A percentile compares a stretch with the other conserved stretches of the same genome.
These are phyloP conservation scores for Zelonia costaricensis DNA, from an alignment of 208 protist species.

Conservation along the genomic window DNA sequence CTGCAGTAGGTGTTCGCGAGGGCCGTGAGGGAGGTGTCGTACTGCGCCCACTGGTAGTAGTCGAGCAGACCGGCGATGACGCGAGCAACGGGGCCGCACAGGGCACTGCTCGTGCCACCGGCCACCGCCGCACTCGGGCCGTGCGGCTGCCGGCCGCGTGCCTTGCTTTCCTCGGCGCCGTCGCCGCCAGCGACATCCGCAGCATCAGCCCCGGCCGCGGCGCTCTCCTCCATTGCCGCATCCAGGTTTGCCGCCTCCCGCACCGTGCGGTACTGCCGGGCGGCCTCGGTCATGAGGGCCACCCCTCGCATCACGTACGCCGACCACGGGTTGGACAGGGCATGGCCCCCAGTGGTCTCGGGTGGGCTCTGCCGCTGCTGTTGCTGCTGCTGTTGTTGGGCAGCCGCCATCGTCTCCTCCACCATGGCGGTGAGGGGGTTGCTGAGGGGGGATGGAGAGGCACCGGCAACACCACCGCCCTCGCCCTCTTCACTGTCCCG, in stretches of 20 bases:
- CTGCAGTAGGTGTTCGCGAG: constrained; percentile 64
- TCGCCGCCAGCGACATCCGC: background rate
- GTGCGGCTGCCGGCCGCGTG: background rate
- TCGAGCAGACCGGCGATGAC: constrained; percentile 73
- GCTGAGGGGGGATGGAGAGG: background rate
- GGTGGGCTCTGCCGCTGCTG: too few relatives aligned
- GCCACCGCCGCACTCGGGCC: constrained; percentile 23
- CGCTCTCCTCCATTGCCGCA: constrained; percentile 32
- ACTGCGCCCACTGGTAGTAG: constrained; percentile 90
- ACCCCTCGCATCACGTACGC: constrained; percentile 47
- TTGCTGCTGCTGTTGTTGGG: background rate
- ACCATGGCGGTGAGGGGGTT: constrained; percentile 6
- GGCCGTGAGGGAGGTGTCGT: constrained; percentile 59
- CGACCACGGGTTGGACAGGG: background rate
- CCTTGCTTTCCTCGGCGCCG: constrained; percentile 6
- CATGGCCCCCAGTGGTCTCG: background rate
- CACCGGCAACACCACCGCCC: background rate
- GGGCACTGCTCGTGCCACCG: constrained; percentile 40
- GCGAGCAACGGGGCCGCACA: constrained; percentile 34
- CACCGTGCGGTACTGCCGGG: constrained; percentile 59
- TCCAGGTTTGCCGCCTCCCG: constrained; percentile 69
- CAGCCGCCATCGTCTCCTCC: constrained; percentile 12
- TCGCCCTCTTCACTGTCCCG: background rate
- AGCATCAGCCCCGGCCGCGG: background rate
- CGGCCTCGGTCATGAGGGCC: constrained; percentile 51